Conservation (phyloP, 768 basidiomycete genomes). For the Mycena galericulata region DNA sequence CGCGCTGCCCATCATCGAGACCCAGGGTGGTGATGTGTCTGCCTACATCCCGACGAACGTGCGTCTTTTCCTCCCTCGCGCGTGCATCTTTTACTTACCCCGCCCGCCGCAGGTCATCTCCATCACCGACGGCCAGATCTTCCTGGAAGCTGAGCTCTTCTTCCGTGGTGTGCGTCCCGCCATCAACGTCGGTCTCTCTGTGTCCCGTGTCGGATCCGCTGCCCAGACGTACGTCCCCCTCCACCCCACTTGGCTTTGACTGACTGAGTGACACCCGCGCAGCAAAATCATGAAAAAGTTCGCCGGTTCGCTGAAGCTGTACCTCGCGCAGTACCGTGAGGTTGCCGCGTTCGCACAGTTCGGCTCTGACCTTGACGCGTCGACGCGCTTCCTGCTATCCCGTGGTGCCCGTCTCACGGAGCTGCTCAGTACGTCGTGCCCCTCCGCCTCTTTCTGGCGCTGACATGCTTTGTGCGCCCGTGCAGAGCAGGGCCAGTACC, state of each 20-base stretch:
- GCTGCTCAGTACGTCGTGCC: conserved; percentile 76
- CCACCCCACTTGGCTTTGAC: not conserved
- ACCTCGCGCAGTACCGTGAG: conserved; percentile 99
- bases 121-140: conserved; percentile 99
- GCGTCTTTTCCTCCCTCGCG: conserved; percentile 40
- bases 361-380: conserved; percentile 99
- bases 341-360: conserved; percentile 99
- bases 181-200: conserved; percentile 99
- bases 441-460: not conserved
- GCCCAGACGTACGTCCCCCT: conserved; percentile 90
- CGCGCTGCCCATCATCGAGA: conserved; percentile 99
- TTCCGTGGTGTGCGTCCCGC: conserved; percentile 99
- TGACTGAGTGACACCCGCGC: conserved; percentile 19
- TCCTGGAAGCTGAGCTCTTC: conserved; percentile 99
- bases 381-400: conserved; percentile 96
- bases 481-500: conserved; percentile 97
- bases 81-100: not conserved
- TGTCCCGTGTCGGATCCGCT: conserved; percentile 99
- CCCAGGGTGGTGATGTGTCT: conserved; percentile 99
- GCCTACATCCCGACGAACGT: conserved; percentile 98
- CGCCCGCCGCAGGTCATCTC: conserved; percentile 85
- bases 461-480: conserved; percentile 40
- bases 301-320: conserved; percentile 98
- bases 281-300: conserved; percentile 99
- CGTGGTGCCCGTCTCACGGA: conserved; percentile 99